Percentiles rank a stretch among this genome's conserved stretches.
phyloP scores from a whole-genome alignment of 1,284 basidiomycete species.

The Cutaneotrichosporon curvatum region DNA sequence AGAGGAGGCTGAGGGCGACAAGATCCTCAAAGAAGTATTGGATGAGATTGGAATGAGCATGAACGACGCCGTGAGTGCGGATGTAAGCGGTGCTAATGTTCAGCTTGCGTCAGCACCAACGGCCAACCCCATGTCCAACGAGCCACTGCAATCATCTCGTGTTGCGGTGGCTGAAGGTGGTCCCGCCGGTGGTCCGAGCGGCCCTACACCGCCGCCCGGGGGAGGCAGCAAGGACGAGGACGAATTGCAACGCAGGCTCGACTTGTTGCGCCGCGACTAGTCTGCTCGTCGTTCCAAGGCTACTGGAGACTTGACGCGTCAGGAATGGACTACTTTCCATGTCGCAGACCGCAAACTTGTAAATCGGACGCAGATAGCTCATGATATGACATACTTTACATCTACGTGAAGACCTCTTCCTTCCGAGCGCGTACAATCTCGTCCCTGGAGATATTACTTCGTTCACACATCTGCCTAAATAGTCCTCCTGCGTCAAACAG shows the following conservation, averaged over 20 bases:
- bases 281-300: too few relatives aligned
- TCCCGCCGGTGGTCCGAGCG: slow-evolving; percentile 33
- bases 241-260: slow-evolving; percentile 75
- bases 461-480: slow-evolving; percentile 41
- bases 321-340: too few relatives aligned
- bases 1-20: slow-evolving; percentile 86
- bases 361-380: too few relatives aligned
- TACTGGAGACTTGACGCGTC: too few relatives aligned
- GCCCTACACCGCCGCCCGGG: slow-evolving; percentile 40
- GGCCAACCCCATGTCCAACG: slow-evolving; percentile 55
- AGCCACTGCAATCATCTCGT: slow-evolving; percentile 58
- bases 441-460: slow-evolving; percentile 45
- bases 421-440: slow-evolving; percentile 33
- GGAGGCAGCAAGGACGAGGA: slow-evolving; percentile 67
- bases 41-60: slow-evolving; percentile 94
- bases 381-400: neutral
- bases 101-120: slow-evolving; percentile 75
- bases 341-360: too few relatives aligned
- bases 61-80: slow-evolving; percentile 68
- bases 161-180: slow-evolving; percentile 68
- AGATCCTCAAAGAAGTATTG: slow-evolving; percentile 90
- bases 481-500: slow-evolving; percentile 40
- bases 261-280: slow-evolving; percentile 58
- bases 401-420: neutral
- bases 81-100: neutral